phyloP scores from a whole-genome alignment of 306 rosid genomes.

The Vigna radiata region DNA sequence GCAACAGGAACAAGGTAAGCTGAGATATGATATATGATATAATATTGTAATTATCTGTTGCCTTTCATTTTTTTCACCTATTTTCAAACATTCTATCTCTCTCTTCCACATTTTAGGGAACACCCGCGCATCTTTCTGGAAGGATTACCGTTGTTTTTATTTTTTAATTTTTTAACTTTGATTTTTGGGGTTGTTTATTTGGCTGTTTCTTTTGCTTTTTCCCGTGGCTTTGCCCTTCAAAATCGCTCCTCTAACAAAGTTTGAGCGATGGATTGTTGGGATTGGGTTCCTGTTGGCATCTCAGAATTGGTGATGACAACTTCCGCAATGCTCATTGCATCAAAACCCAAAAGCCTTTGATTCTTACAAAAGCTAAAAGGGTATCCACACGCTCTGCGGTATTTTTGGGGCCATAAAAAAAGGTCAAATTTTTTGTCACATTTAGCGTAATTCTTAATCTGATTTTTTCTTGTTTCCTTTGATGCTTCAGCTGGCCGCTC shows the following conservation, averaged over 20 bases:
- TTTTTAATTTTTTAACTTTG: background rate
- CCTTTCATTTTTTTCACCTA: background rate
- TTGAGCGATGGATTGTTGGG: constrained; percentile 34
- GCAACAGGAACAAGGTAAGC: background rate
- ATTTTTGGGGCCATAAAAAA: constrained; percentile 17
- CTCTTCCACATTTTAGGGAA: constrained; percentile 39
- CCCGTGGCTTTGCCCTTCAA: constrained; percentile 32
- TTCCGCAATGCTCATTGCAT: constrained; percentile 29
- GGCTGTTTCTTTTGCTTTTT: background rate
- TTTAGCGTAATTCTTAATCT: constrained; percentile 34
- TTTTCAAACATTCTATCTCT: constrained; percentile 25
- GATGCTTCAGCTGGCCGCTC: constrained; percentile 12
- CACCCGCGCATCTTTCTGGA: constrained; percentile 41
- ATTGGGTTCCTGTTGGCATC: constrained; percentile 37
- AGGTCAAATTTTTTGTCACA: constrained; percentile 57
- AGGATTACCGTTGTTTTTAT: background rate
- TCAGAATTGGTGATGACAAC: constrained; percentile 23
- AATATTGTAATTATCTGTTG: background rate
- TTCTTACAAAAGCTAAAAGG: constrained; percentile 44
- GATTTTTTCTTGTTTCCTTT: constrained; percentile 26
- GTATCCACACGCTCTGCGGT: constrained; percentile 9
- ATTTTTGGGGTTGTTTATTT: constrained; percentile 8
- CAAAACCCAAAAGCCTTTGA: constrained; percentile 42
- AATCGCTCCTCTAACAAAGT: constrained; percentile 35
- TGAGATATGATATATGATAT: background rate